Evolutionary conservation across 2,329 filamentous ascomycete genomes (phyloP).

Genomic region (Stachybotrys chlorohalonatus): DNA sequence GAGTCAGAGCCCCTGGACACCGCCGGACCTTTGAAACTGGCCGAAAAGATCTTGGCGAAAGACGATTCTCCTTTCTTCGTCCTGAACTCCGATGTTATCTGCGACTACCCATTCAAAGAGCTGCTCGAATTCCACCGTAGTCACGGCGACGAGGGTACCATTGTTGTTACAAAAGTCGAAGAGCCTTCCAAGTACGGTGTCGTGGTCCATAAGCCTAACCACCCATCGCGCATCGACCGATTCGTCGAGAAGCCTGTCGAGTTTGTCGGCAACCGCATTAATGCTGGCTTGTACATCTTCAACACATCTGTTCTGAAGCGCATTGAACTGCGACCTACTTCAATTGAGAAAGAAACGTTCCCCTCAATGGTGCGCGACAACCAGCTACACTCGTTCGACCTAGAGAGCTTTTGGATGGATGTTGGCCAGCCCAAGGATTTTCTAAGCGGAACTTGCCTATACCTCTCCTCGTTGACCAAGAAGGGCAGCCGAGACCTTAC

Average conservation of each 20-base stretch:
- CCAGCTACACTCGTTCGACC: conserved; percentile 88
- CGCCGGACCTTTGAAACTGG: conserved; percentile 89
- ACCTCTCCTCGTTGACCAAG: conserved; percentile 87
- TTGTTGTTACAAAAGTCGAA: conserved; percentile 97
- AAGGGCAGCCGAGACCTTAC: conserved; percentile 79
- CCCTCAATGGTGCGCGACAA: conserved; percentile 84
- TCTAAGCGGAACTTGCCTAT: conserved; percentile 89
- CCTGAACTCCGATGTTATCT: conserved; percentile 96
- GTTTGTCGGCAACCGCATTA: conserved; percentile 98
- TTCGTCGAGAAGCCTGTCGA: conserved; percentile 99
- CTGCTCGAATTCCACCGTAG: conserved; percentile 85
- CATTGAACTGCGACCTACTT: conserved; percentile 93
- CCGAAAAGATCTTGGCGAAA: conserved; percentile 84
- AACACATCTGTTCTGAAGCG: conserved; percentile 85
- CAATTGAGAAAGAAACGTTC: conserved; percentile 98
- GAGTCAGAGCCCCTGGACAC: conserved; percentile 93
- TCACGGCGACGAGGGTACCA: conserved; percentile 93
- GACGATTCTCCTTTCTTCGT: conserved; percentile 96
- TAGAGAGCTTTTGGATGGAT: conserved; percentile 99
- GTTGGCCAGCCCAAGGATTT: conserved; percentile 98
- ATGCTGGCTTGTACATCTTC: conserved; percentile 95
- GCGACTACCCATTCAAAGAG: conserved; percentile 91
- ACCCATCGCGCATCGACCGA: conserved; percentile 86
- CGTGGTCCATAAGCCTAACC: conserved; percentile 90
- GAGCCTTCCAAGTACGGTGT: conserved; percentile 99